Conservation (phyloP, 768 basidiomycete species). For the Mycena crocata region DNA sequence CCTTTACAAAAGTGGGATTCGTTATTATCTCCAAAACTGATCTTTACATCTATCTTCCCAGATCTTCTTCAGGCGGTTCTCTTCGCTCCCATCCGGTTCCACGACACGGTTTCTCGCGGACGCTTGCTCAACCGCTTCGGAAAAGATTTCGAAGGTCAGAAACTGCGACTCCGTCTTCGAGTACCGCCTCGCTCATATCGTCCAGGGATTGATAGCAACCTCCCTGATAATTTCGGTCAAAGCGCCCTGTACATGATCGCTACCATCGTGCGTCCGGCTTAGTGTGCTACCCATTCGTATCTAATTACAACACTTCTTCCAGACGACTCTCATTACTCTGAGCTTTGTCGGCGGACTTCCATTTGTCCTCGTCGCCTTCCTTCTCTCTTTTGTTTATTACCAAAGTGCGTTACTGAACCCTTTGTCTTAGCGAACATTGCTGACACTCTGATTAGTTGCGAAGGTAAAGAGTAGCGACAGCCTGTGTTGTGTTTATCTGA, state of each 20-base stretch:
- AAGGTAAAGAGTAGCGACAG: conserved; percentile 41
- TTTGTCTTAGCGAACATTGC: neutral
- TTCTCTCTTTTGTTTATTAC: neutral
- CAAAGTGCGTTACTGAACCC: neutral
- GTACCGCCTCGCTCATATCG: neutral
- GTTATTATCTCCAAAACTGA: neutral
- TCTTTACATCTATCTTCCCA: neutral
- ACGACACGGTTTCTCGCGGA: neutral
- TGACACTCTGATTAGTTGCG: neutral
- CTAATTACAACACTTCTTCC: no score
- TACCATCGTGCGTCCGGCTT: no score
- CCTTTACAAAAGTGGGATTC: neutral
- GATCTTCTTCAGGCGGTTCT: conserved; percentile 6
- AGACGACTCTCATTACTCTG: neutral
- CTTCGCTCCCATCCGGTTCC: conserved; percentile 39
- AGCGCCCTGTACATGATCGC: no score
- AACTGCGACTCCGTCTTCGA: neutral
- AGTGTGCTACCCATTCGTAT: no score
- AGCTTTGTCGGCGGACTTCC: neutral
- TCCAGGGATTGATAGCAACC: neutral
- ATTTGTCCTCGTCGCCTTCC: neutral
- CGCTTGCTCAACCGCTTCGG: conserved; percentile 3
- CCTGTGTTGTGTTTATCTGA: neutral
- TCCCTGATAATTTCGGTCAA: neutral
- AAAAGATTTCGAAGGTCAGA: conserved; percentile 6